Percentiles rank a stretch among this genome's conserved stretches.
phyloP scores from a whole-genome alignment of 1,284 basidiomycete genomes.

The Spongispora temasekensis region DNA sequence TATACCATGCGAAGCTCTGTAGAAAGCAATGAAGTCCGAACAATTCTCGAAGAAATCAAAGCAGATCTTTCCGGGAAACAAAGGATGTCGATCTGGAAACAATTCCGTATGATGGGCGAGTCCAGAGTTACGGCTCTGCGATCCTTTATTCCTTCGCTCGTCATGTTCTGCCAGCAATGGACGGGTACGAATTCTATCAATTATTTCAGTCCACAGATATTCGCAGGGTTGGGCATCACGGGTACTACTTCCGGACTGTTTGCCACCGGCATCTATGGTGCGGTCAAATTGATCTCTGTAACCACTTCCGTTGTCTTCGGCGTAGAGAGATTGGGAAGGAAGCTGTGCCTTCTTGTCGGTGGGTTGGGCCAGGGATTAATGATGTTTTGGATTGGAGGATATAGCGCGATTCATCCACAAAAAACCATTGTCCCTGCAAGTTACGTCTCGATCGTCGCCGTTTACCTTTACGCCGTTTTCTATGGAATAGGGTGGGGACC shows the following conservation, averaged over 20 bases:
- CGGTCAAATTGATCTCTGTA: conserved; percentile 55
- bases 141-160: conserved; percentile 52
- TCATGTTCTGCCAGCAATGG: conserved; percentile 62
- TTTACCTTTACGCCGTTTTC: conserved; percentile 51
- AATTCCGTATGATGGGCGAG: conserved; percentile 47
- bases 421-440: conserved; percentile 41
- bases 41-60: conserved; percentile 53
- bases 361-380: conserved; percentile 45
- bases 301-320: conserved; percentile 42
- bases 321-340: conserved; percentile 47
- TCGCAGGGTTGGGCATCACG: conserved; percentile 54
- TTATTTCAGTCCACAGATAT: conserved; percentile 55
- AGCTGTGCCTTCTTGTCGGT: conserved; percentile 47
- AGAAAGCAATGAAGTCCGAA: conserved; percentile 43
- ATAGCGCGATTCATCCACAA: conserved; percentile 41
- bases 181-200: conserved; percentile 63
- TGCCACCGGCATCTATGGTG: conserved; percentile 63
- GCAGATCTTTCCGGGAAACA: conserved; percentile 49
- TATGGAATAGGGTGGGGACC: conserved; percentile 48
- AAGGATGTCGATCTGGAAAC: conserved; percentile 37
- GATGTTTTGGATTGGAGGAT: conserved; percentile 56
- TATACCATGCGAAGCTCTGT: conserved; percentile 43
- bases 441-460: conserved; percentile 50
- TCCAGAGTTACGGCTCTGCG: conserved; percentile 45
- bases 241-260: conserved; percentile 53